Percentiles rank a stretch among this genome's conserved stretches.
Conservation (phyloP, 345 rosid genomes). For the Pugionium dolabratum region DNA sequence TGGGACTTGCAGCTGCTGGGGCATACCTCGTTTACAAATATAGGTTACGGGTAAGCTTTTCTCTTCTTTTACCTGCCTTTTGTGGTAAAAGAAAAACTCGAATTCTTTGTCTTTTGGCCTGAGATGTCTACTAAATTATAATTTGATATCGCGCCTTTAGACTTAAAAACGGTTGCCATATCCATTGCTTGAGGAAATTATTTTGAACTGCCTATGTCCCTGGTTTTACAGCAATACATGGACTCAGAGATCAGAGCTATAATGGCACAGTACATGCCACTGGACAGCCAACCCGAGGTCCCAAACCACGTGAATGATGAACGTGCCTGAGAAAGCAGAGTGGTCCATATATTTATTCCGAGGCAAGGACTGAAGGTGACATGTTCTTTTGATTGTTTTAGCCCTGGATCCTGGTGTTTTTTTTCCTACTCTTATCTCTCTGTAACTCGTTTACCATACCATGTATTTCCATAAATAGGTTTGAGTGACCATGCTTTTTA, state of each 20-base stretch:
- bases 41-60: constrained; percentile 73
- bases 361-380: constrained; percentile 25
- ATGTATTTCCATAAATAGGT: constrained; percentile 4
- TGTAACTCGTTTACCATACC: constrained; percentile 23
- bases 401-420: constrained; percentile 17
- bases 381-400: constrained; percentile 24
- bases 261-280: constrained; percentile 99
- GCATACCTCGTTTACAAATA: constrained; percentile 89
- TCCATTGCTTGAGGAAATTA: neutral
- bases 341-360: constrained; percentile 22
- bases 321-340: constrained; percentile 47
- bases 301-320: constrained; percentile 62
- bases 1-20: constrained; percentile 81
- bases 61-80: neutral
- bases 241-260: constrained; percentile 97
- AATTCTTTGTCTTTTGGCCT: neutral
- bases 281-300: constrained; percentile 78
- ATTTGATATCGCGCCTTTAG: neutral
- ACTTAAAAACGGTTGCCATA: neutral
- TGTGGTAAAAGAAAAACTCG: neutral
- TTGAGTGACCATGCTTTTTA: neutral
- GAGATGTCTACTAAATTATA: constrained; percentile 1
- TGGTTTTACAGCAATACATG: constrained; percentile 77
- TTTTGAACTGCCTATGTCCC: neutral
- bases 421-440: constrained; percentile 1